These are phyloP conservation scores for Vaccinium myrtillus DNA, from an alignment of 148 eudicot species.

Conservation along the genomic window DNA sequence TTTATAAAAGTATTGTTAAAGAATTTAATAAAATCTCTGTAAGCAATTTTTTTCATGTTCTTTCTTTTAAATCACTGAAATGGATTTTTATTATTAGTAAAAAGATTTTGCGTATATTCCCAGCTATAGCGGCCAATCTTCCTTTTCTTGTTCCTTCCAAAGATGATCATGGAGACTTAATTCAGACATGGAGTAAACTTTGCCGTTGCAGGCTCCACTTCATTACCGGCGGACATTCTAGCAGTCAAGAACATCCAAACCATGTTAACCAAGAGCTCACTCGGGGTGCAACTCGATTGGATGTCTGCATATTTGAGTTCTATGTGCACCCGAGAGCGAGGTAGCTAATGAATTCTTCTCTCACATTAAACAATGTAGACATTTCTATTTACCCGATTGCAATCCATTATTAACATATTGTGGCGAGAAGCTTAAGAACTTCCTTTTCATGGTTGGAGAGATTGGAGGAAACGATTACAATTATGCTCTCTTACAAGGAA, in stretches of 20 bases:
- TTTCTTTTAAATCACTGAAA: too few relatives aligned
- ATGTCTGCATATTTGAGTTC: not conserved
- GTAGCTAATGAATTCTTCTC: not conserved
- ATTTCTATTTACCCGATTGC: not conserved
- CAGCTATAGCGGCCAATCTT: not conserved
- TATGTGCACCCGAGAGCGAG: not conserved
- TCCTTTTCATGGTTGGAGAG: conserved; percentile 1
- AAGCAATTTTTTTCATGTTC: too few relatives aligned
- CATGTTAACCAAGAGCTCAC: not conserved
- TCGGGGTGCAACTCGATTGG: not conserved
- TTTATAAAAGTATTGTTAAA: too few relatives aligned
- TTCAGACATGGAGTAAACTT: not conserved
- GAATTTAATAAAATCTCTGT: too few relatives aligned
- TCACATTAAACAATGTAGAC: not conserved
- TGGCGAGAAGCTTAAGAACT: not conserved
- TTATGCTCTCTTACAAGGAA: not conserved
- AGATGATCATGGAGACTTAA: not conserved
- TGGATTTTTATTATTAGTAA: too few relatives aligned
- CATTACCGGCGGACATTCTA: not conserved
- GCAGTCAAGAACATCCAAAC: not conserved
- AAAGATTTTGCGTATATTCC: not conserved
- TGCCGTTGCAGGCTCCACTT: not conserved
- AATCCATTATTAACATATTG: not conserved
- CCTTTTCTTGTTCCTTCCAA: not conserved
- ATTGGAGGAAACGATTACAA: conserved; percentile 6